Evolutionary conservation across 208 protist species (phyloP), one percentile per base, ranked within the genome.

Genomic region (Acanthamoeba royreba): DNA sequence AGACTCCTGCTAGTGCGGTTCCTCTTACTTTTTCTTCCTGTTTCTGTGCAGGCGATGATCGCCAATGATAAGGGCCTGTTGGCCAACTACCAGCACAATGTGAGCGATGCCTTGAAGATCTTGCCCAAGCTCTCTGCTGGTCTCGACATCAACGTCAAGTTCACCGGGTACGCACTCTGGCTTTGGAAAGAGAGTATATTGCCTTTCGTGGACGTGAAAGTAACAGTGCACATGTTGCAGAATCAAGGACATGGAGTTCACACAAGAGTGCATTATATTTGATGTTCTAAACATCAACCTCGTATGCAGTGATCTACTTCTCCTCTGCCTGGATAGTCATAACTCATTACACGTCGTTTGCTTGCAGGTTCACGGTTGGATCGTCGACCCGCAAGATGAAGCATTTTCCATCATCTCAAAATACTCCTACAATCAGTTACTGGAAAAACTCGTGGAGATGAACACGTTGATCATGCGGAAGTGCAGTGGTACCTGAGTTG

Each of bases 221-320:
- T n/a, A n/a, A n/a, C n/a, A n/a, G n/a, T n/a, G n/a, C n/a, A n/a
- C n/a, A n/a, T n/a, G n/a, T n/a, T n/a, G 15, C 83, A 90, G 43
- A 43, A 90, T 90, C 46, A 90, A 46, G 9, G 43, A 90, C 40
- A 49, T 90, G 28, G 43, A 90, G 83, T 90, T 66, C 28, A 90
- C 83, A 3, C 43, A 66, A n/a, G 83, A 66, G 38, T 90, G 83
- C 28, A 42, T 90, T 35, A 43, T 90, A 28, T 90, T 90, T 49
- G 83, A 90, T 35, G 33, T 90, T 1, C 40, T 90, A 15, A 90
- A 90, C 31, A 58, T 90, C n/a, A 90, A 90, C 46, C 35, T 90
- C 31, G 72, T 83, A 35, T n/a, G 13, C 2, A 25, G 25, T n/a
- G 25, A 22, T 63, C 31, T 3, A 5, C 53, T 13, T 2, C 5